Evolutionary conservation across 148 eudicot species (phyloP).

Genomic region (Chenopodium quinoa): DNA sequence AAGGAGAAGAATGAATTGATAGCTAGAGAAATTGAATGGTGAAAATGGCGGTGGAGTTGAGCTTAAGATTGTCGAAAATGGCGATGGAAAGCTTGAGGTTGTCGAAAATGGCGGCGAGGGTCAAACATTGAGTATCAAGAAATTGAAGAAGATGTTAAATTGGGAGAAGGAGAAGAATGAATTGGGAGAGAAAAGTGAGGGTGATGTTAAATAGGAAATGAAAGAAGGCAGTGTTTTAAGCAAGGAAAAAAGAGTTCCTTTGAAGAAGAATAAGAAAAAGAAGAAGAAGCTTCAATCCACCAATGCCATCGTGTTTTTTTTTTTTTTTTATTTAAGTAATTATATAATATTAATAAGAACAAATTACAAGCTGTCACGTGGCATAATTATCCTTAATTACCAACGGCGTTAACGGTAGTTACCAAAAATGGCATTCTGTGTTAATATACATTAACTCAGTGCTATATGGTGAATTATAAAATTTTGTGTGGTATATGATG

Average conservation of each 20-base stretch:
- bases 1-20: constrained; percentile 16
- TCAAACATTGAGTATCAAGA: constrained; percentile 1
- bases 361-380: no score
- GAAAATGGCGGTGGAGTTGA: constrained; percentile 6
- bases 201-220: constrained; percentile 8
- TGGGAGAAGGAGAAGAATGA: not conserved
- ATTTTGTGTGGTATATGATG: no score
- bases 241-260: constrained; percentile 15
- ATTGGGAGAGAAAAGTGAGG: not conserved
- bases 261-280: constrained; percentile 24
- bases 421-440: no score
- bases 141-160: constrained; percentile 17
- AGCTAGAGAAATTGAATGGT: constrained; percentile 12
- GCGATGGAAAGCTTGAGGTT: not conserved
- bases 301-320: no score
- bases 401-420: no score
- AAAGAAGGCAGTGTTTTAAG: constrained; percentile 30
- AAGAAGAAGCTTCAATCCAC: constrained; percentile 8
- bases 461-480: no score
- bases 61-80: not conserved
- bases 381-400: no score
- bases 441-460: no score
- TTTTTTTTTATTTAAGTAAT: no score
- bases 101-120: not conserved
- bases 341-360: no score